A percentile compares a stretch with the other conserved stretches of the same genome.
These are phyloP conservation scores for Fusarium sulawesiense DNA, from an alignment of 2,329 filamentous ascomycete species.

Conservation along the genomic window DNA sequence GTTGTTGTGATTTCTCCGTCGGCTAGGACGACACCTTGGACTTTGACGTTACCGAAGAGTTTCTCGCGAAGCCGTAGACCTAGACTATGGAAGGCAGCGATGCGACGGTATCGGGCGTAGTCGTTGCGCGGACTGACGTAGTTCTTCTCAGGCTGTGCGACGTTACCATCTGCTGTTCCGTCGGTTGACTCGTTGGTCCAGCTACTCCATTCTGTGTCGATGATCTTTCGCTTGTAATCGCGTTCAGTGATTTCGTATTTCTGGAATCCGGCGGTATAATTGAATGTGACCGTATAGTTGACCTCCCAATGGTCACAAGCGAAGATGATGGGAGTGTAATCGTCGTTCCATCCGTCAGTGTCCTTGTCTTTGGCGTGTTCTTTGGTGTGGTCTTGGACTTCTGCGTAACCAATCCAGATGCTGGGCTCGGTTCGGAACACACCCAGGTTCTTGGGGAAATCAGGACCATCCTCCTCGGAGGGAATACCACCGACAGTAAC, in stretches of 20 bases:
- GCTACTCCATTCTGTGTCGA: constrained; percentile 25
- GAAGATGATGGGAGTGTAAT: constrained; percentile 27
- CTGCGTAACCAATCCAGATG: constrained; percentile 39
- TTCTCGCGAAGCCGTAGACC: constrained; percentile 23
- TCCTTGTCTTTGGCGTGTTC: neutral
- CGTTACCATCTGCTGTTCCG: constrained; percentile 25
- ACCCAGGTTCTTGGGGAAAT: constrained; percentile 29
- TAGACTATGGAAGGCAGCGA: constrained; percentile 33
- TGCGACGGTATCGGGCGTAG: constrained; percentile 10
- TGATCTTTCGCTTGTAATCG: constrained; percentile 34
- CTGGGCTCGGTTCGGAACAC: constrained; percentile 32
- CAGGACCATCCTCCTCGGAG: neutral
- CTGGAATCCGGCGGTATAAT: constrained; percentile 32
- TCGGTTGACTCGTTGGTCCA: constrained; percentile 11
- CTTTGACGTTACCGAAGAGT: constrained; percentile 6
- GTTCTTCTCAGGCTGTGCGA: constrained; percentile 27
- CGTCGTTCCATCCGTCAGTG: constrained; percentile 19
- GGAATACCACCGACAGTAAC: neutral
- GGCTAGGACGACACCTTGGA: neutral
- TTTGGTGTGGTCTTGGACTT: constrained; percentile 8
- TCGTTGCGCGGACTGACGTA: constrained; percentile 25
- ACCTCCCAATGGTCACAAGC: constrained; percentile 42
- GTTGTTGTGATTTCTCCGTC: constrained; percentile 12
- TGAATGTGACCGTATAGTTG: constrained; percentile 33
- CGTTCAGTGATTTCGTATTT: constrained; percentile 18